These are phyloP conservation scores for Geosmithia morbida DNA, from an alignment of 2,329 filamentous ascomycete species.

Conservation along the genomic window DNA sequence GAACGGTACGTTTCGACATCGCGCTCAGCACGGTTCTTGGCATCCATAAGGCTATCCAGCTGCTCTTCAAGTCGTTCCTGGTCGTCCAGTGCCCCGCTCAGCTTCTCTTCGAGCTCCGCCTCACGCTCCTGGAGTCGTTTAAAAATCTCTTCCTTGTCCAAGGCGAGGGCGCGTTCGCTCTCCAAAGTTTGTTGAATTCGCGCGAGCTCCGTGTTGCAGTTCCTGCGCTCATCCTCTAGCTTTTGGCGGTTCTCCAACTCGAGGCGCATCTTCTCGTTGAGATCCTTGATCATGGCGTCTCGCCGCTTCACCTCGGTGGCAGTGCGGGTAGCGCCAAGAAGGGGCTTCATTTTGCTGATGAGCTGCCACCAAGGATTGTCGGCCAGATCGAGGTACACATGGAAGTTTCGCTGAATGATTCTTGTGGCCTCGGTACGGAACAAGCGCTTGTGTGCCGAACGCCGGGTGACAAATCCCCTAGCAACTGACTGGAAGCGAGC, in stretches of 20 bases:
- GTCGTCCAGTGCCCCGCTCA: constrained; percentile 82
- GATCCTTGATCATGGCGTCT: constrained; percentile 80
- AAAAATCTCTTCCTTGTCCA: constrained; percentile 99
- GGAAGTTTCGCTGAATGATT: constrained; percentile 90
- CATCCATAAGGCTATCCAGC: constrained; percentile 73
- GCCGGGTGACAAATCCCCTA: constrained; percentile 75
- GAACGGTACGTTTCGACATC: constrained; percentile 65
- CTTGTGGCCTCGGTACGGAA: constrained; percentile 90
- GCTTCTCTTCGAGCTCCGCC: constrained; percentile 80
- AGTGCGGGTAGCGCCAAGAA: constrained; percentile 82
- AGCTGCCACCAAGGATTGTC: constrained; percentile 97
- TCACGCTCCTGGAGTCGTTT: constrained; percentile 90
- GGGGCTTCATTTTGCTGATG: constrained; percentile 85
- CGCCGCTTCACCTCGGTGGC: constrained; percentile 89
- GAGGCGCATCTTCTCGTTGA: constrained; percentile 70
- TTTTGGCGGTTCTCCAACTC: constrained; percentile 63
- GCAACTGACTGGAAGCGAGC: constrained; percentile 84
- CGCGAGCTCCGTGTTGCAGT: constrained; percentile 74
- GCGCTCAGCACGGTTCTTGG: constrained; percentile 78
- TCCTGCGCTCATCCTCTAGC: constrained; percentile 81
- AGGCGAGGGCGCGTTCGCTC: constrained; percentile 83
- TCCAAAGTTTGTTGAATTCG: constrained; percentile 89
- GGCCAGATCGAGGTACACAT: constrained; percentile 78
- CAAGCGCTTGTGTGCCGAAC: constrained; percentile 80
- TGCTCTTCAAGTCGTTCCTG: constrained; percentile 91